These are phyloP conservation scores for Blumeria graminis DNA, from an alignment of 2,329 filamentous ascomycete species.

Conservation along the genomic window DNA sequence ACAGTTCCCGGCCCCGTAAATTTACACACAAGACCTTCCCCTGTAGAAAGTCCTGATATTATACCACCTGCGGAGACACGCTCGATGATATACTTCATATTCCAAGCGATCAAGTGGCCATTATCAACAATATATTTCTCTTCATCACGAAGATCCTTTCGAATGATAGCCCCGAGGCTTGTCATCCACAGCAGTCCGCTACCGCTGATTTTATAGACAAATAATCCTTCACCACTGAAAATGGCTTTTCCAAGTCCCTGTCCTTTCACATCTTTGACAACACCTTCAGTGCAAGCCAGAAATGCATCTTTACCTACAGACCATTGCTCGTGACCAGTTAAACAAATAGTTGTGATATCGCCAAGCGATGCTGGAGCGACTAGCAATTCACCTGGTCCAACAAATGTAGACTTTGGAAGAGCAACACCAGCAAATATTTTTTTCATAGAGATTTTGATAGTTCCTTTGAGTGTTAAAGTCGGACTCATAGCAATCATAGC, in stretches of 20 bases:
- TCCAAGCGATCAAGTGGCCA: constrained; percentile 88
- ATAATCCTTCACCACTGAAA: constrained; percentile 81
- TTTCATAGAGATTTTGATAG: constrained; percentile 68
- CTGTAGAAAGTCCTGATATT: constrained; percentile 61
- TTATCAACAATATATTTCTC: constrained; percentile 89
- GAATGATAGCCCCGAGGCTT: constrained; percentile 83
- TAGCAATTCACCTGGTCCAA: constrained; percentile 74
- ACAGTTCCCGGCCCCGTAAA: constrained; percentile 81
- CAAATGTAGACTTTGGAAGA: constrained; percentile 54
- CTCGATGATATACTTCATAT: constrained; percentile 80
- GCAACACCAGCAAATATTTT: constrained; percentile 72
- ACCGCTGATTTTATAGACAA: constrained; percentile 68
- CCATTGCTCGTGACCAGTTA: constrained; percentile 55
- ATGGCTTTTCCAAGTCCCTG: constrained; percentile 76
- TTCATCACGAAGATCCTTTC: constrained; percentile 64
- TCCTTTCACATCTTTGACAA: constrained; percentile 66
- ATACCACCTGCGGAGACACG: constrained; percentile 76
- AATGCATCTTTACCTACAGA: constrained; percentile 70
- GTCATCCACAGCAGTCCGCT: constrained; percentile 69
- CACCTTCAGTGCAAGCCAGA: constrained; percentile 63
- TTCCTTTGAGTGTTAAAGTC: constrained; percentile 60
- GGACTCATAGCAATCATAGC: constrained; percentile 91
- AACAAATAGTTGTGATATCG: constrained; percentile 59
- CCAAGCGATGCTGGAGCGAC: constrained; percentile 60
- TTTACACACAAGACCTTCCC: constrained; percentile 80